A percentile compares a stretch with the other conserved stretches of the same genome.
These are phyloP conservation scores for Lycium barbarum DNA, from an alignment of 257 asterid genomes.

Conservation along the genomic window DNA sequence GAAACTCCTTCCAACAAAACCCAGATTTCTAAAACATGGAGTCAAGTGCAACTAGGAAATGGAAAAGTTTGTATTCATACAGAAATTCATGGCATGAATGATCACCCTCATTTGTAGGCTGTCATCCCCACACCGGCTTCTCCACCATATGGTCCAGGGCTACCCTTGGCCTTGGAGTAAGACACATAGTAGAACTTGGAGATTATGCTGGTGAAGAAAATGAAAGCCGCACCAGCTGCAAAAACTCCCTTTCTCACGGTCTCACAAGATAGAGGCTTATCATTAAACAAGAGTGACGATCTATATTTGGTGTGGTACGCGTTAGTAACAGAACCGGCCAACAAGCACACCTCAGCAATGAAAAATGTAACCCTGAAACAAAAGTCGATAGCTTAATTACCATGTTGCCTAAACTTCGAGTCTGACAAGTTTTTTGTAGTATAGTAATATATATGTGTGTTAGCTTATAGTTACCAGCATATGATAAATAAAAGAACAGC, in stretches of 20 bases:
- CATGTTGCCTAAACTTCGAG: not conserved
- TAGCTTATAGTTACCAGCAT: slow-evolving; percentile 41
- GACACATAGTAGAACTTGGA: slow-evolving; percentile 41
- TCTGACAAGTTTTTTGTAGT: not conserved
- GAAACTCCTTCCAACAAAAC: slow-evolving; percentile 31
- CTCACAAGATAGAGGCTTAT: slow-evolving; percentile 48
- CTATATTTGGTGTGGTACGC: slow-evolving; percentile 44
- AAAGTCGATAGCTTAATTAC: not conserved
- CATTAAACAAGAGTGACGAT: slow-evolving; percentile 33
- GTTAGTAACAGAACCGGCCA: slow-evolving; percentile 37
- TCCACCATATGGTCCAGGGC: slow-evolving; percentile 36
- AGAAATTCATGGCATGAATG: not conserved
- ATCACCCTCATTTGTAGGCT: slow-evolving; percentile 31
- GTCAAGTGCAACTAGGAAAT: slow-evolving; percentile 27
- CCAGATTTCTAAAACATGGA: slow-evolving; percentile 37
- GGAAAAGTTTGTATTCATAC: not conserved
- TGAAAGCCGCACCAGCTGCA: slow-evolving; percentile 56
- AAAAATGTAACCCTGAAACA: slow-evolving; percentile 41
- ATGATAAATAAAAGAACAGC: slow-evolving; percentile 47
- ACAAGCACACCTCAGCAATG: slow-evolving; percentile 35
- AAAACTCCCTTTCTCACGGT: slow-evolving; percentile 54
- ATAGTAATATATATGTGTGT: not conserved
- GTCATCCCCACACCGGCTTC: slow-evolving; percentile 48
- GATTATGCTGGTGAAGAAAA: slow-evolving; percentile 45
- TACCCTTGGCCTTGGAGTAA: slow-evolving; percentile 42